Evolutionary conservation across 139 green algal genomes (phyloP).

Genomic region (Chlorella sorokiniana): DNA sequence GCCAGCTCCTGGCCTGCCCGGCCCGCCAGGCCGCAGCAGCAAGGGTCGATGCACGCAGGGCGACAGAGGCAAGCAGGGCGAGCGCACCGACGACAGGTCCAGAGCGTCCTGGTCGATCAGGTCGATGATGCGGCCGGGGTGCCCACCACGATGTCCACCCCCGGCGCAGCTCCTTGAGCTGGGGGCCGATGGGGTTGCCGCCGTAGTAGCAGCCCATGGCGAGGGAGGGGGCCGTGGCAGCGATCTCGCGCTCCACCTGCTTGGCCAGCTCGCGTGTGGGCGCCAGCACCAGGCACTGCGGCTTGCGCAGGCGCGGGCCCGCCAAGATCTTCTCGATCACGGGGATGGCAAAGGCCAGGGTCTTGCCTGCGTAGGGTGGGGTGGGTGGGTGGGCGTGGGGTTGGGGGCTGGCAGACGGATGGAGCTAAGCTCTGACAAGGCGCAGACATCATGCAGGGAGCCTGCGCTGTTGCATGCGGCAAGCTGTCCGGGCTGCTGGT

Average conservation of each 20-base stretch:
- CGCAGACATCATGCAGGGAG: too few relatives aligned
- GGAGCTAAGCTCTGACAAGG: too few relatives aligned
- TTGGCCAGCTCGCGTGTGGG: slow-evolving; percentile 99
- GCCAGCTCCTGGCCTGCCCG: too few relatives aligned
- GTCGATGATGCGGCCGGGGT: slow-evolving; percentile 96
- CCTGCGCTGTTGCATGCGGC: too few relatives aligned
- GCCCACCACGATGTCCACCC: slow-evolving; percentile 96
- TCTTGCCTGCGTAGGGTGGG: slow-evolving; percentile 76
- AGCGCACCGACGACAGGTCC: slow-evolving; percentile 63
- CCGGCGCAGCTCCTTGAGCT: slow-evolving; percentile 70
- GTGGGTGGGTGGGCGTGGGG: background rate
- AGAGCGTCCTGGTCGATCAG: slow-evolving; percentile 86
- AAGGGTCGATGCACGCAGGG: too few relatives aligned
- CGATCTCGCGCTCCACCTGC: slow-evolving; percentile 96
- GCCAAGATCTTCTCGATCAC: slow-evolving; percentile 90
- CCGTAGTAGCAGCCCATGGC: slow-evolving; percentile 88
- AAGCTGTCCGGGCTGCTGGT: too few relatives aligned
- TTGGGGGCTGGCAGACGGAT: background rate
- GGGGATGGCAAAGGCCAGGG: slow-evolving; percentile 96
- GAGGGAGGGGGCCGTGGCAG: slow-evolving; percentile 68
- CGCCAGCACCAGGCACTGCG: slow-evolving; percentile 88
- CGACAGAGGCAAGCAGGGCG: background rate
- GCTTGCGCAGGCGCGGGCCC: slow-evolving; percentile 45
- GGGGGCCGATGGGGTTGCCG: slow-evolving; percentile 72
- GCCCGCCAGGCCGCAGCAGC: too few relatives aligned